Evolutionary conservation across 2,329 filamentous ascomycete genomes (phyloP).

Genomic region (Cercospora berteroae): DNA sequence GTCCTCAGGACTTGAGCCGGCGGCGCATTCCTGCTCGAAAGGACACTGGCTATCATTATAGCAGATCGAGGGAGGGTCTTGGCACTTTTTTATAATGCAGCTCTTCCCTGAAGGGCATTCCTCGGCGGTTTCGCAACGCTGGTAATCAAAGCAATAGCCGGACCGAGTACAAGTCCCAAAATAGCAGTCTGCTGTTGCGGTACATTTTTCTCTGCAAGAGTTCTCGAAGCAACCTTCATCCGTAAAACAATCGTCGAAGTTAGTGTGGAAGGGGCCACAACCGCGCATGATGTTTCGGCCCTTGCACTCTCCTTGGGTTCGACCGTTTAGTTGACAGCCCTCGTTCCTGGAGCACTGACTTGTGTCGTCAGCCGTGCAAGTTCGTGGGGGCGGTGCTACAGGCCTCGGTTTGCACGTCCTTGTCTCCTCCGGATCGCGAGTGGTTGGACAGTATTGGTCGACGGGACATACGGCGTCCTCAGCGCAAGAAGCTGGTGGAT

Average conservation of each 20-base stretch:
- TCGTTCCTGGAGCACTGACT: background rate
- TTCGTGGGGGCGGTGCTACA: background rate
- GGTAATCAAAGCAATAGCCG: background rate
- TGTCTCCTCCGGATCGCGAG: background rate
- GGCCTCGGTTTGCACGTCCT: background rate
- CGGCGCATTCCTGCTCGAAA: background rate
- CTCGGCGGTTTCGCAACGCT: background rate
- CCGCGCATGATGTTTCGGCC: too few species aligned
- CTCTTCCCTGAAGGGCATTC: background rate
- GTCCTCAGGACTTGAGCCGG: background rate
- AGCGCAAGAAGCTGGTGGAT: background rate
- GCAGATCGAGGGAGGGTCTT: background rate
- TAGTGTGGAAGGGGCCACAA: too few species aligned
- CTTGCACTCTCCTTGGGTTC: too few species aligned
- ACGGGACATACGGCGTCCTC: background rate
- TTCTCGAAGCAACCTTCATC: background rate
- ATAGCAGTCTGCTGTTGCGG: background rate
- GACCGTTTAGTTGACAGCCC: too few species aligned
- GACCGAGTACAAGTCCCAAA: background rate
- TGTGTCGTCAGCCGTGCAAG: background rate
- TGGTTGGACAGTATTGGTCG: background rate
- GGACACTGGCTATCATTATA: background rate
- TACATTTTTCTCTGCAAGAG: background rate
- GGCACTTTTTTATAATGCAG: background rate
- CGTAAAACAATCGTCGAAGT: background rate